These are phyloP conservation scores for Hemileia vastatrix DNA, from an alignment of 1,284 basidiomycete species.

Conservation along the genomic window DNA sequence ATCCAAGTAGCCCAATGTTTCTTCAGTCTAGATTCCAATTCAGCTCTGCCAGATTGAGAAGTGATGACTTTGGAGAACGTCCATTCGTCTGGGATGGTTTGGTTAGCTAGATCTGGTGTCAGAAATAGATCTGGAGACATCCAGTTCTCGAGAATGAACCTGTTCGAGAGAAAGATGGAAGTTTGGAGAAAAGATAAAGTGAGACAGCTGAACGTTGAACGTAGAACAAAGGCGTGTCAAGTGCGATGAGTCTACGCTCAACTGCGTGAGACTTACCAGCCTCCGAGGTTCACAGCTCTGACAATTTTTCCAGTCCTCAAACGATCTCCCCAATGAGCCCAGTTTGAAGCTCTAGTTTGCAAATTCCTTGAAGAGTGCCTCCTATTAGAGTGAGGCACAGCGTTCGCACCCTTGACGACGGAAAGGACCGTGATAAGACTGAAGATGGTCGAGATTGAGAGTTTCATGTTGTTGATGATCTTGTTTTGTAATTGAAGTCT, in stretches of 20 bases:
- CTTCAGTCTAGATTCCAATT: slow-evolving; percentile 29
- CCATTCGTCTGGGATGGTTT: slow-evolving; percentile 31
- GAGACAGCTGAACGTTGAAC: slow-evolving; percentile 33
- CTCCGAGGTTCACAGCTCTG: slow-evolving; percentile 42
- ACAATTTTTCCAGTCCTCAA: slow-evolving; percentile 37
- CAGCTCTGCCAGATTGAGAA: slow-evolving; percentile 32
- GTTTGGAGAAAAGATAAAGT: slow-evolving; percentile 28
- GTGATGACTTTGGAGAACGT: slow-evolving; percentile 32
- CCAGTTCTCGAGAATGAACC: slow-evolving; percentile 23
- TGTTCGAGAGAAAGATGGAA: slow-evolving; percentile 30
- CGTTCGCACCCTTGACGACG: background rate
- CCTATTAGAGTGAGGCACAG: background rate
- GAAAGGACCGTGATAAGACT: background rate
- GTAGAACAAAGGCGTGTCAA: background rate
- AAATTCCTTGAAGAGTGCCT: background rate
- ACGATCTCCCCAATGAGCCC: no score
- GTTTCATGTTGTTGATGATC: background rate
- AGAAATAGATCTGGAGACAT: background rate
- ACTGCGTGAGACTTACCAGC: slow-evolving; percentile 35
- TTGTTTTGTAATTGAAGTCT: no score
- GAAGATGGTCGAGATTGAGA: background rate
- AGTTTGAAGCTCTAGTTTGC: background rate
- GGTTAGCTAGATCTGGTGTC: background rate
- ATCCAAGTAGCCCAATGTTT: slow-evolving; percentile 43
- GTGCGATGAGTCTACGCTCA: background rate